Evolutionary conservation across 1,284 basidiomycete genomes (phyloP).

Genomic region (Ustilago bromivora): DNA sequence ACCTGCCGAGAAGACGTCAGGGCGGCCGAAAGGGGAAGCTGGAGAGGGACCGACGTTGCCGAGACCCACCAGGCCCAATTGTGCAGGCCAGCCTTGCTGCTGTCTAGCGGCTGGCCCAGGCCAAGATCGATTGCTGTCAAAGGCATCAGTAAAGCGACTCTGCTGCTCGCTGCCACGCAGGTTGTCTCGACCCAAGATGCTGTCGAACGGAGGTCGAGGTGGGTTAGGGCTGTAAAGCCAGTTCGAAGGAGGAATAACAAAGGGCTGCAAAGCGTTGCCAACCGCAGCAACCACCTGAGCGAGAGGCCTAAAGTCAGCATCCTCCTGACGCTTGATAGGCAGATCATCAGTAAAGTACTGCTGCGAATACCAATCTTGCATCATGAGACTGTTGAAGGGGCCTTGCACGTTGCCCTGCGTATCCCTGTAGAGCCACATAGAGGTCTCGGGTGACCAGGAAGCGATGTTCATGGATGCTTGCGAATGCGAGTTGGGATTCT

Average conservation of each 20-base stretch:
- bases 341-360: slow-evolving; percentile 90
- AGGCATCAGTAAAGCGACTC: slow-evolving; percentile 35
- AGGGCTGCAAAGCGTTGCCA: slow-evolving; percentile 68
- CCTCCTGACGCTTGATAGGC: slow-evolving; percentile 79
- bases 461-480: slow-evolving; percentile 25
- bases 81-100: slow-evolving; percentile 43
- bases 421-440: slow-evolving; percentile 93
- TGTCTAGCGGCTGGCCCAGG: slow-evolving; percentile 20
- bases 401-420: slow-evolving; percentile 90
- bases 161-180: slow-evolving; percentile 32
- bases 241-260: slow-evolving; percentile 65
- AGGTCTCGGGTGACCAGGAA: slow-evolving; percentile 73
- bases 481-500: slow-evolving; percentile 1
- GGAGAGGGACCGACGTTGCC: slow-evolving; percentile 27
- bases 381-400: slow-evolving; percentile 88
- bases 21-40: slow-evolving; percentile 46
- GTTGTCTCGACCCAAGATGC: slow-evolving; percentile 17
- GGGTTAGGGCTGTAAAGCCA: slow-evolving; percentile 37
- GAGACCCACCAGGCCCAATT: slow-evolving; percentile 32
- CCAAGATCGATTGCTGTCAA: slow-evolving; percentile 29
- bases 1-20: slow-evolving; percentile 28
- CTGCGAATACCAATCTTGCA: slow-evolving; percentile 96
- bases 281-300: slow-evolving; percentile 67
- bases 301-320: slow-evolving; percentile 69
- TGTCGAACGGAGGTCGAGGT: slow-evolving; percentile 23